Conservation (phyloP, 2,329 filamentous ascomycete species). For the Colletotrichum orchidophilum region DNA sequence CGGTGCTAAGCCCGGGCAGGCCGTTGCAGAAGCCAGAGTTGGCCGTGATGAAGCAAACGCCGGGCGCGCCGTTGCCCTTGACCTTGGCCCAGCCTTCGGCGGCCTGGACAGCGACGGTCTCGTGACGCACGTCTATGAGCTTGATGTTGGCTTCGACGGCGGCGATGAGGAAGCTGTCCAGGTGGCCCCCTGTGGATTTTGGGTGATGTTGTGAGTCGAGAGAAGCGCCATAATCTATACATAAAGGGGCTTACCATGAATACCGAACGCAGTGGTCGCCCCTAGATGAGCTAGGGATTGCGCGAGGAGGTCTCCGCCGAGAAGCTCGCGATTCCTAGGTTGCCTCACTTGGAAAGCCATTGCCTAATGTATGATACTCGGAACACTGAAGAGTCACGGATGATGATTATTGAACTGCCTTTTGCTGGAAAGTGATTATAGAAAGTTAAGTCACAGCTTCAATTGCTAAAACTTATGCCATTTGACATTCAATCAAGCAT, state of each 20-base stretch:
- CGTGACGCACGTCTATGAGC: constrained; percentile 19
- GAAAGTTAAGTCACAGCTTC: background rate
- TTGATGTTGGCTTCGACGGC: constrained; percentile 25
- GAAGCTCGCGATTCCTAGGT: constrained; percentile 1
- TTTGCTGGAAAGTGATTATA: background rate
- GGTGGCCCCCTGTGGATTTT: constrained; percentile 2
- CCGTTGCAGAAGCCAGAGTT: constrained; percentile 23
- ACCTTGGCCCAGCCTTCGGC: constrained; percentile 24
- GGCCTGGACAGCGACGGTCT: constrained; percentile 20
- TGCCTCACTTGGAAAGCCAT: constrained; percentile 14
- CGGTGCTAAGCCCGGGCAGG: constrained; percentile 7
- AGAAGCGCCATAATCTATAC: background rate
- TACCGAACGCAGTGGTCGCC: constrained; percentile 9
- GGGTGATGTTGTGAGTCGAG: background rate
- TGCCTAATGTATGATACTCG: background rate
- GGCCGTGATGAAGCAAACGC: constrained; percentile 18
- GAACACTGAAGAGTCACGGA: background rate
- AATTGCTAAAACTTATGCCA: background rate
- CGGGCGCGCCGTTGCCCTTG: constrained; percentile 3
- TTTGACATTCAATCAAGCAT: background rate
- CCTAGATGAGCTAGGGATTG: constrained; percentile 10
- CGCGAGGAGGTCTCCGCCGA: constrained; percentile 20
- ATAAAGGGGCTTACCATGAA: background rate
- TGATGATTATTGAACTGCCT: background rate
- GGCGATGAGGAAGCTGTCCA: constrained; percentile 17